Conservation (phyloP, 2,329 filamentous ascomycete genomes). For the Calonectria pseudoreteaudii region DNA sequence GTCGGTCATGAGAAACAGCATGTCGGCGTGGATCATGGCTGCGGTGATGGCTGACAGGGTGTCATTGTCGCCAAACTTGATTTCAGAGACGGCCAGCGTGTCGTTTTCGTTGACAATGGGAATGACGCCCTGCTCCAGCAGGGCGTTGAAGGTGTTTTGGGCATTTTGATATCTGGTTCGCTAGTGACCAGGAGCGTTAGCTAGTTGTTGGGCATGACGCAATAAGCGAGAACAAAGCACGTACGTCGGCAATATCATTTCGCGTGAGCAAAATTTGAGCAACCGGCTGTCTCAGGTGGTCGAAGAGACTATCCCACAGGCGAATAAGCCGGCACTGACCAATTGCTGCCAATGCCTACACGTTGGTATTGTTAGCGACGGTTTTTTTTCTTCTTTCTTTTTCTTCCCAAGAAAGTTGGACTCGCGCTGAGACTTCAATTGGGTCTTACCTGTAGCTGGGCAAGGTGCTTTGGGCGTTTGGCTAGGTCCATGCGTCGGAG, state of each 20-base stretch:
- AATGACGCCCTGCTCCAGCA: conserved; percentile 94
- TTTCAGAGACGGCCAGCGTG: conserved; percentile 95
- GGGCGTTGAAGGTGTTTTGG: conserved; percentile 91
- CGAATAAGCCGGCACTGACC: conserved; percentile 96
- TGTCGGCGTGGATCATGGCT: conserved; percentile 96
- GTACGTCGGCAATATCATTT: conserved; percentile 94
- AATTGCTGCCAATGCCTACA: conserved; percentile 88
- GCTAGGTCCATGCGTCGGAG: conserved; percentile 90
- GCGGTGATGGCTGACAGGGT: conserved; percentile 96
- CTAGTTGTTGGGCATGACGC: not conserved
- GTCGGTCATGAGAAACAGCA: conserved; percentile 98
- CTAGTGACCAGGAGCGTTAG: conserved; percentile 52
- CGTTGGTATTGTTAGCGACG: conserved; percentile 19
- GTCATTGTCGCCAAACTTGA: conserved; percentile 99
- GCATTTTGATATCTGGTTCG: conserved; percentile 96
- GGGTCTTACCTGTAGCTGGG: conserved; percentile 78
- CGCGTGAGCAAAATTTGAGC: conserved; percentile 94
- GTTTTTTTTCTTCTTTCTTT: no score
- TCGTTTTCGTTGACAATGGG: conserved; percentile 99
- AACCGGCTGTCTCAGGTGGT: conserved; percentile 87
- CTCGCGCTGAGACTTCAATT: not conserved
- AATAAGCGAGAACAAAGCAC: conserved; percentile 36
- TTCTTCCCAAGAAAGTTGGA: conserved; percentile 14
- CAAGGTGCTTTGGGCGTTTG: conserved; percentile 88
- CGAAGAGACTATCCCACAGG: conserved; percentile 94